phyloP scores from a whole-genome alignment of 2,329 filamentous ascomycete species.

The Lojkania enalia region DNA sequence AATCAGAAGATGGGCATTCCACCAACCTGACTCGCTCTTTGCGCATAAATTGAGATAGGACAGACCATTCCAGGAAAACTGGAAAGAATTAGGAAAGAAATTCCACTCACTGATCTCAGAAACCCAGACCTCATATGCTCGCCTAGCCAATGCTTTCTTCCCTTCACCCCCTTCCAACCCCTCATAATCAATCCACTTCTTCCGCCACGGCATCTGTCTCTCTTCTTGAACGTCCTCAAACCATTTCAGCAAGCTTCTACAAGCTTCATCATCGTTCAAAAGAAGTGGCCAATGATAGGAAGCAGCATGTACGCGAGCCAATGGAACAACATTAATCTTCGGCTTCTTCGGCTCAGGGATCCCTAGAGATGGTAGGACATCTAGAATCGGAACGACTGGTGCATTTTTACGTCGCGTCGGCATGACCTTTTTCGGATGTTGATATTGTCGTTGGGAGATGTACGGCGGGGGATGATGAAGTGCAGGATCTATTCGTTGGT shows the following conservation, averaged over 20 bases:
- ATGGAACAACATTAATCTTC: conserved; percentile 21
- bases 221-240: conserved; percentile 35
- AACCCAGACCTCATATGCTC: conserved; percentile 69
- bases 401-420: not conserved
- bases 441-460: too few species aligned
- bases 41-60: not conserved
- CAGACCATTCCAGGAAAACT: too few species aligned
- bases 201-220: conserved; percentile 52
- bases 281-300: conserved; percentile 39
- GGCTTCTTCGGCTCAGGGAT: conserved; percentile 3
- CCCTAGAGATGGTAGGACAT: not conserved
- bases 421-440: not conserved
- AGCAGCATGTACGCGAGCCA: conserved; percentile 28
- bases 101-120: conserved; percentile 60
- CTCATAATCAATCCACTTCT: conserved; percentile 58
- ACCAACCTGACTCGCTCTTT: not conserved
- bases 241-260: conserved; percentile 33
- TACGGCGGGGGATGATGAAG: too few species aligned
- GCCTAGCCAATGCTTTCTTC: conserved; percentile 50
- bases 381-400: not conserved
- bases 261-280: conserved; percentile 16
- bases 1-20: not conserved
- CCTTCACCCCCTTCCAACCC: conserved; percentile 31
- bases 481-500: too few species aligned
- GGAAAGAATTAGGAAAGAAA: too few species aligned